phyloP scores from a whole-genome alignment of 768 basidiomycete genomes.

The Termitomyces sp. region DNA sequence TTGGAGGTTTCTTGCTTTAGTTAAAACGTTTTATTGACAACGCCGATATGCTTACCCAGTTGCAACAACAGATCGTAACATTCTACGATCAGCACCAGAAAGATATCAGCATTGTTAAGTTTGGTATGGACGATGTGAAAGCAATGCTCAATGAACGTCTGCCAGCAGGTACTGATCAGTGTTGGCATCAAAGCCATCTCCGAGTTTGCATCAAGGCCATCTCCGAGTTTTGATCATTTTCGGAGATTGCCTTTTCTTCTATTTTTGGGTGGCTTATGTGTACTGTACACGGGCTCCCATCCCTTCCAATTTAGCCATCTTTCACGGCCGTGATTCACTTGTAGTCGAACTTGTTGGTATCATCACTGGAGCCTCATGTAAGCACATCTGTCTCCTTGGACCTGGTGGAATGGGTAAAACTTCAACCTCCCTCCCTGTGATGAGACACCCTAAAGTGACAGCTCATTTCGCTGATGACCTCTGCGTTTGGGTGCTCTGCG shows the following conservation, averaged over 20 bases:
- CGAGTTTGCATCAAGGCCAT: too few species aligned
- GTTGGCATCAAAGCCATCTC: too few species aligned
- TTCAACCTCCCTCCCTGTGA: conserved; percentile 29
- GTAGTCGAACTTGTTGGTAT: neutral
- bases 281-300: neutral
- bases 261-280: too few species aligned
- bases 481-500: conserved; percentile 7
- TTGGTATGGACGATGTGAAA: neutral
- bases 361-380: neutral
- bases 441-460: conserved; percentile 18
- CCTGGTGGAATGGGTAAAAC: conserved; percentile 39
- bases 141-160: neutral
- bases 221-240: too few species aligned
- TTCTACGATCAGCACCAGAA: neutral
- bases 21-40: neutral
- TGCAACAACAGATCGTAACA: neutral
- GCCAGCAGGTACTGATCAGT: too few species aligned
- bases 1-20: neutral
- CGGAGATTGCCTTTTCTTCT: too few species aligned
- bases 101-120: neutral
- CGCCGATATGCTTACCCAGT: neutral
- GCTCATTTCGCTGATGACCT: conserved; percentile 15
- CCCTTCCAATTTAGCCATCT: neutral
- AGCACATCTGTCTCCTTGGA: conserved; percentile 1
- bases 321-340: neutral